These are phyloP conservation scores for Ogataea ganodermae DNA, from an alignment of 805 yeast genomes.

Conservation along the genomic window DNA sequence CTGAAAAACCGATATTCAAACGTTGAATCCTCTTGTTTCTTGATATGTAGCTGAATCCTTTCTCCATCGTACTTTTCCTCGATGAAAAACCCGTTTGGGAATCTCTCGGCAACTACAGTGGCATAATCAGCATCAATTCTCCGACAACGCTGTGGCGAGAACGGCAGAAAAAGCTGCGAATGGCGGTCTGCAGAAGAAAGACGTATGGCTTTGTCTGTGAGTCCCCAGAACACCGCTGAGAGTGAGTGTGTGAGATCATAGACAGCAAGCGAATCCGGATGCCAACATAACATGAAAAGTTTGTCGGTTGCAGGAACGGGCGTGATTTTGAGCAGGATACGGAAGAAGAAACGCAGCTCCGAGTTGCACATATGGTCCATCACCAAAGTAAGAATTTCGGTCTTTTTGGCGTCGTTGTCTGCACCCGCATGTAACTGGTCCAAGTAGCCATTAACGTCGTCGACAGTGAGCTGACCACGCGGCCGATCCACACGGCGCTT, in stretches of 20 bases:
- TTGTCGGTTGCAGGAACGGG: slow-evolving; percentile 63
- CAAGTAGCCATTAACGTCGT: slow-evolving; percentile 49
- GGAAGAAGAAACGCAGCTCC: slow-evolving; percentile 54
- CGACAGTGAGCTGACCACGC: slow-evolving; percentile 44
- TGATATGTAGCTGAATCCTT: slow-evolving; percentile 73
- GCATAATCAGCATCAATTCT: slow-evolving; percentile 54
- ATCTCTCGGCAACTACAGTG: slow-evolving; percentile 44
- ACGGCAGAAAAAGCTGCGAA: slow-evolving; percentile 53
- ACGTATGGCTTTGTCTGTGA: slow-evolving; percentile 50
- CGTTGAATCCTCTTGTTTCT: slow-evolving; percentile 40
- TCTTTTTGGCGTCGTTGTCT: slow-evolving; percentile 8
- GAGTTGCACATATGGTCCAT: slow-evolving; percentile 48
- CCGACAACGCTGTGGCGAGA: slow-evolving; percentile 75
- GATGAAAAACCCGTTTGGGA: slow-evolving; percentile 54
- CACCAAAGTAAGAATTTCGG: slow-evolving; percentile 36
- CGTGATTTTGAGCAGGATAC: slow-evolving; percentile 60
- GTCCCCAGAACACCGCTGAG: slow-evolving; percentile 56
- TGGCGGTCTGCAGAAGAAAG: slow-evolving; percentile 43
- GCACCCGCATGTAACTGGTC: slow-evolving; percentile 42
- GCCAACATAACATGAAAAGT: slow-evolving; percentile 62
- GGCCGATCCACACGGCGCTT: slow-evolving; percentile 44
- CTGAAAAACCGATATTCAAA: slow-evolving; percentile 48
- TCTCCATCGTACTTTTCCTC: slow-evolving; percentile 97
- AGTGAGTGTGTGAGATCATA: slow-evolving; percentile 67
- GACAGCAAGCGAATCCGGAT: slow-evolving; percentile 72